These are phyloP conservation scores for Saturnispora sekii DNA, from an alignment of 805 yeast species.

Conservation along the genomic window DNA sequence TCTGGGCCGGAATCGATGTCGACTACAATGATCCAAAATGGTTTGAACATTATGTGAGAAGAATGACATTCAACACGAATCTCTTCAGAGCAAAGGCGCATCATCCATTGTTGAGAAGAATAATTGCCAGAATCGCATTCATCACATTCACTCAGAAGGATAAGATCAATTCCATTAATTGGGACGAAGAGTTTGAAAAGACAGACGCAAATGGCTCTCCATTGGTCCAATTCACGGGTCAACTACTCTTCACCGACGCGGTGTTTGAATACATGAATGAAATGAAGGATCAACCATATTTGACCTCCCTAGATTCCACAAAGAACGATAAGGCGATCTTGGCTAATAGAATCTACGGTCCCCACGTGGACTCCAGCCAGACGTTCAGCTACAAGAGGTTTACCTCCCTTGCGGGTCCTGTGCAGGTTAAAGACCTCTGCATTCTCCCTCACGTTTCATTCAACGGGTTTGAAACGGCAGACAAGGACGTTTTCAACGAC, in stretches of 20 bases:
- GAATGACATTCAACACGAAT: conserved; percentile 22
- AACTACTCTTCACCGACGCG: conserved; percentile 25
- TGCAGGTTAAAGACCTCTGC: conserved; percentile 25
- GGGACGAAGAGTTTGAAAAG: conserved; percentile 22
- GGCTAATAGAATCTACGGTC: conserved; percentile 19
- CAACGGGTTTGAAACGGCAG: conserved; percentile 19
- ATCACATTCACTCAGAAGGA: conserved; percentile 23
- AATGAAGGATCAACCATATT: conserved; percentile 15
- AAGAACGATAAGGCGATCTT: conserved; percentile 9
- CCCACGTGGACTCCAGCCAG: conserved; percentile 15
- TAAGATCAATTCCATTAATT: conserved; percentile 19
- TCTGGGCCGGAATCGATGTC: conserved; percentile 18
- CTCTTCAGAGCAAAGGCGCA: conserved; percentile 25
- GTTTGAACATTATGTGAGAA: conserved; percentile 23
- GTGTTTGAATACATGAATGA: conserved; percentile 24
- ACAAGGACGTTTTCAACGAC: conserved; percentile 20
- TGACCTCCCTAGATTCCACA: conserved; percentile 19
- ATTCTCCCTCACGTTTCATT: conserved; percentile 25
- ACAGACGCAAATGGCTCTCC: conserved; percentile 26
- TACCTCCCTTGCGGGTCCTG: conserved; percentile 22
- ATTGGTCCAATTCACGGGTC: conserved; percentile 25
- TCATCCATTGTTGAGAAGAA: conserved; percentile 26
- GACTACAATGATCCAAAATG: conserved; percentile 24
- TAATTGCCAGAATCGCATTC: conserved; percentile 26
- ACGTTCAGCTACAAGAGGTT: conserved; percentile 20